These are phyloP conservation scores for Lentinula lateritia DNA, from an alignment of 768 basidiomycete species.

Conservation along the genomic window DNA sequence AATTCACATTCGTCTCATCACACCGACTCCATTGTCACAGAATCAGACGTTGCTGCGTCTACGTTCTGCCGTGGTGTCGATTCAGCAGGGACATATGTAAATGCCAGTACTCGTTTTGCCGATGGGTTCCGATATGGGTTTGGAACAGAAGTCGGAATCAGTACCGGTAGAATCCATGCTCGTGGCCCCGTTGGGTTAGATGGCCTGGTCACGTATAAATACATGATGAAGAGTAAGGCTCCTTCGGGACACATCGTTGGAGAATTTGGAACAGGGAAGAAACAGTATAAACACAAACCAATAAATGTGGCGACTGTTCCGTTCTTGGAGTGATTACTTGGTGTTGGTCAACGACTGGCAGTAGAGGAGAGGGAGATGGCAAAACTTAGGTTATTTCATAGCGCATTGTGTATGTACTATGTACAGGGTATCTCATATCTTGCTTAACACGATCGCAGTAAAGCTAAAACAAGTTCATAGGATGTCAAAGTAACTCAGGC, in stretches of 20 bases:
- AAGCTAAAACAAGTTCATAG: too few relatives aligned
- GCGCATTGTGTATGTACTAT: not conserved
- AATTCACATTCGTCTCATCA: conserved; percentile 93
- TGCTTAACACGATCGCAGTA: not conserved
- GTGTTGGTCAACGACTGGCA: not conserved
- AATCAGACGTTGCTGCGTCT: conserved; percentile 57
- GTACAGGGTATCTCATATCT: not conserved
- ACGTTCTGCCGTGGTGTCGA: conserved; percentile 86
- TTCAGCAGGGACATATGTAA: conserved; percentile 88
- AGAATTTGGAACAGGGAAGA: conserved; percentile 79
- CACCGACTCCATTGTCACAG: conserved; percentile 90
- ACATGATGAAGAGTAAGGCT: conserved; percentile 76
- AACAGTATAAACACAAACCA: conserved; percentile 61
- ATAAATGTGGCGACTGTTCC: conserved; percentile 41
- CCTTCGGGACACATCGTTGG: conserved; percentile 76
- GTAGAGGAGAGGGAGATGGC: not conserved
- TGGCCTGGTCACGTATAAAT: conserved; percentile 94
- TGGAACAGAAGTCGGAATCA: conserved; percentile 97
- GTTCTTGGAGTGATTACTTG: conserved; percentile 27
- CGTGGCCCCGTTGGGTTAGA: conserved; percentile 94
- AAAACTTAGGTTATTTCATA: not conserved
- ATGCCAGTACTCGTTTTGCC: conserved; percentile 93
- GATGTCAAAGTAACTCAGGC: too few relatives aligned
- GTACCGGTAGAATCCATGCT: conserved; percentile 94
- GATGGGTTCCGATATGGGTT: conserved; percentile 97